Evolutionary conservation across 1,139 yeast genomes (phyloP), one percentile per base, ranked within the genome.

Genomic region (Diutina mesorugosa): DNA sequence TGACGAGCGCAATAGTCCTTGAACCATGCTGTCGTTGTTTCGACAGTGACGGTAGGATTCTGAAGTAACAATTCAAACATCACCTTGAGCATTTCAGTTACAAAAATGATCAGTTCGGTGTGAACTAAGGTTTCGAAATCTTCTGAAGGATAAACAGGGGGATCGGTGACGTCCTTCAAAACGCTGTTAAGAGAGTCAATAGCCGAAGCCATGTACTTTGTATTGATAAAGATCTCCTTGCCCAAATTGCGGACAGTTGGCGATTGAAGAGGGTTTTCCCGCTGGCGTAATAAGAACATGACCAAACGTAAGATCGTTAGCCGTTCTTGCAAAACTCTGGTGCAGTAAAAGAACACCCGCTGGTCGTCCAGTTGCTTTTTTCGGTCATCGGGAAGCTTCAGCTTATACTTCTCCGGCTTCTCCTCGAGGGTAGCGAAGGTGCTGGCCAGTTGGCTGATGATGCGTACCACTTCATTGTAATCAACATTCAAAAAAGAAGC

Each of bases 21-120:
- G 60, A 85, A 84, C 96, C 96, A 89, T 10, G 70, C 64, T 1
- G 66, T 58, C 1, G 81, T 76, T 1, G 64, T 59, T 59, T 65
- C 47, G 59, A 66, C 60, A 56, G 71, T 58, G 61, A 74, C 62
- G 56, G 70, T 64, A 58, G 76, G 66, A 62, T 72, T 66, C 54
- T 68, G 68, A 62, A 73, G 57, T 59, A 73, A 59, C 59, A 77
- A 59, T 63, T 77, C 78, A 21, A 75, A 68, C 47, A 83, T 64
- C 1, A 81, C 70, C 59, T 80, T 81, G 56, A 78, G 64, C 45
- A 74, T 62, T 56, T 76, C 78, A 55, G 72, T 66, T 29, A 78
- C 38, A 29, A 54, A 56, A 57, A 76, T 64, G 16, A 72, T 60
- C 1, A 65, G 61, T 62, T 82, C 83, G 52, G 68, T 35, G 46